Base-by-base conservation (phyloP, 148 eudicot species). In the Chenopodium berlandieri region DNA sequence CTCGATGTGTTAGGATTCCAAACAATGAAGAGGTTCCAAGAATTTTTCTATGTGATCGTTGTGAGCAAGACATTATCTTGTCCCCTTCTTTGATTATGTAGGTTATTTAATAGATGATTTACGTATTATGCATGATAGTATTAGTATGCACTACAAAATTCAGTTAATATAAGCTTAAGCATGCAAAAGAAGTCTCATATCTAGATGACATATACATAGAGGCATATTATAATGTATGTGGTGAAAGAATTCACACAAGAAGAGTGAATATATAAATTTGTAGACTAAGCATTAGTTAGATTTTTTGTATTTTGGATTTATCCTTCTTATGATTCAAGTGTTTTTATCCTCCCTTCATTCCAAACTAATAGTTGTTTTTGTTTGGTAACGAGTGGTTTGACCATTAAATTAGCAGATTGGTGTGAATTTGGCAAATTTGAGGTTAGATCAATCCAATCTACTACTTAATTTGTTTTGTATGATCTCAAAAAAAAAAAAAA, bases 1-100 rank as follows among this genome's bases (percentile, higher is more conserved):
- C 94, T 3, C 83, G 98, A 5, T 96, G 99, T 83, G 88, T 87
- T 54, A 82, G 89, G 6, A 96, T 96, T 9, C 98, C 98, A 20
- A 89, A 90, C 73, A 76, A 75, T 73, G 92, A 92, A 82, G 92
- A 90, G 34, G 81, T 94, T 81, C 98, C 99, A 19, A 85, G 78
- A 77, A 91, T 96, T 84, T 96, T 88, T 83, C 82, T 96, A 2
- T 96, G 99, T 80, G 87, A 82, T 48, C 86, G 91, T 48, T 96
- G 99, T 60, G 98, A 96, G 69, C 94, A 91, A 62, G 95, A 90
- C 74, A 89, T 96, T 75, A 71, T 90, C 40, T 86, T 85, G 25
- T 89, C 96, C 37, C 95, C 97, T 78, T 85, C 90, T 71, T 71
- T 92, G 79, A 30, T 83, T 60, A 82, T 83, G 77, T 81, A 81